phyloP scores from a whole-genome alignment of 768 basidiomycete genomes.

The Psilocybe subaeruginosa region DNA sequence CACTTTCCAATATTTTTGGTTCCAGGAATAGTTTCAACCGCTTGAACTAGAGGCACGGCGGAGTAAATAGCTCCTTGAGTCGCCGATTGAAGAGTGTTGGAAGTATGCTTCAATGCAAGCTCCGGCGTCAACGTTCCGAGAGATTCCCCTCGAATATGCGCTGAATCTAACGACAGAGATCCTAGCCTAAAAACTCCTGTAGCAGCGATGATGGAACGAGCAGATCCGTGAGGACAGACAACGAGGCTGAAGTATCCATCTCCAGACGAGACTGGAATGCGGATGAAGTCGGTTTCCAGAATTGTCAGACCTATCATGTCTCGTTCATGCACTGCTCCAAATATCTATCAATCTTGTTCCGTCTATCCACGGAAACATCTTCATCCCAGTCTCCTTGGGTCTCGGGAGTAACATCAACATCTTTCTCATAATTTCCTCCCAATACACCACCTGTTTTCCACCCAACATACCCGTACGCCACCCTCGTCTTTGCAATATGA shows the following conservation, averaged over 20 bases:
- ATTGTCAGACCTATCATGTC: neutral
- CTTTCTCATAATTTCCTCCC: neutral
- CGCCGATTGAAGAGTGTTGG: neutral
- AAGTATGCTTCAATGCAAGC: neutral
- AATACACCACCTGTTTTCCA: neutral
- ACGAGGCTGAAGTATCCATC: conserved; percentile 2
- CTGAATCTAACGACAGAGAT: neutral
- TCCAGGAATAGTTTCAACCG: neutral
- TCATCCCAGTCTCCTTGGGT: neutral
- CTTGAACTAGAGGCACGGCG: neutral
- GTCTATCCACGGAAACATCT: neutral
- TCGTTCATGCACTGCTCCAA: neutral
- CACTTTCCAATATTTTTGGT: neutral
- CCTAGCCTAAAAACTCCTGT: neutral
- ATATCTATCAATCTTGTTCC: neutral
- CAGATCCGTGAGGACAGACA: neutral
- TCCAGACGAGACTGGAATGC: neutral
- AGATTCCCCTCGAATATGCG: neutral
- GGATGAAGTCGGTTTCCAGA: neutral
- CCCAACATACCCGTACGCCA: neutral
- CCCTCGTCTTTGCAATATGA: neutral
- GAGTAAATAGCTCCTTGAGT: neutral
- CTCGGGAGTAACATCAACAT: neutral
- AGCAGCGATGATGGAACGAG: neutral
- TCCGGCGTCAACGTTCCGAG: neutral